These are phyloP conservation scores for Solanum chaucha DNA, from an alignment of 257 asterid species.

Conservation along the genomic window DNA sequence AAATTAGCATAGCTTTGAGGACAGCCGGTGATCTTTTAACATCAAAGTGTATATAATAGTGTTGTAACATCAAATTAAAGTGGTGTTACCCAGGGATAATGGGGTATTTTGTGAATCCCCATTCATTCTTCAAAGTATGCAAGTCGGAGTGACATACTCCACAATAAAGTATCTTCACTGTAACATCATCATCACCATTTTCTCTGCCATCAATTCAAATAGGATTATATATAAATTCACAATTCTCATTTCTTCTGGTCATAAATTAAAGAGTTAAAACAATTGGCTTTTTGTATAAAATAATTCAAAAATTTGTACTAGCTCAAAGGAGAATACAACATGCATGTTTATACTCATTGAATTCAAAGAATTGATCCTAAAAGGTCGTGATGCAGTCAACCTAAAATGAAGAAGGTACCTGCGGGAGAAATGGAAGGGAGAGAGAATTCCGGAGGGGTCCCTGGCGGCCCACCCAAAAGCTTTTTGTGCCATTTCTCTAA, in stretches of 20 bases:
- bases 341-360: background rate
- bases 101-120: slow-evolving; percentile 22
- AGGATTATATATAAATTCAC: background rate
- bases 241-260: background rate
- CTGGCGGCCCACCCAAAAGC: slow-evolving; percentile 55
- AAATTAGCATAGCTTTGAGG: too few species aligned
- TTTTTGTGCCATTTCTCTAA: slow-evolving; percentile 3
- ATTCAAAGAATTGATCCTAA: background rate
- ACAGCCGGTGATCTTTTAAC: too few species aligned
- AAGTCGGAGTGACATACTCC: slow-evolving; percentile 28
- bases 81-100: slow-evolving; percentile 16
- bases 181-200: slow-evolving; percentile 15
- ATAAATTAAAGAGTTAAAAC: background rate
- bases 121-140: slow-evolving; percentile 16
- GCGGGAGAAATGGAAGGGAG: slow-evolving; percentile 45
- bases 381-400: background rate
- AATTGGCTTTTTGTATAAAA: background rate
- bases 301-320: too few species aligned
- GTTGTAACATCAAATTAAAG: too few species aligned
- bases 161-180: slow-evolving; percentile 15
- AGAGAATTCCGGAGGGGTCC: slow-evolving; percentile 39
- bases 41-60: too few species aligned
- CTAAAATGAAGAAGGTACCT: slow-evolving; percentile 10
- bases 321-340: background rate
- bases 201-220: slow-evolving; percentile 10